Base-by-base conservation (phyloP, 345 rosid species). In the Aethionema arabicum region DNA sequence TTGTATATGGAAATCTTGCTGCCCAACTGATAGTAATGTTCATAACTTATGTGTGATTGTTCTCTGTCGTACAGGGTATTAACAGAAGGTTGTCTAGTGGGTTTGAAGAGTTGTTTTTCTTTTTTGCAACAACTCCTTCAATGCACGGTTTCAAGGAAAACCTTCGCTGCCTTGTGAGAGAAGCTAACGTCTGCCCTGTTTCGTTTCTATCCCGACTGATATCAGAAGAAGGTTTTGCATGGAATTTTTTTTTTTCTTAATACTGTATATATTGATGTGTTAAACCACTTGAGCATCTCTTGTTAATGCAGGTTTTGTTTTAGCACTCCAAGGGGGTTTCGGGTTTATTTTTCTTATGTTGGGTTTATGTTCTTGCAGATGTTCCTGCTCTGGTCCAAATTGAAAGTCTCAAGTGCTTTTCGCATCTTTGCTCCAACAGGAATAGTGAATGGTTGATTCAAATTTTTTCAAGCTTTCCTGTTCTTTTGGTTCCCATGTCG, bases 361-460 rank as follows among this genome's bases (percentile, higher is more conserved):
- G 31, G 46, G 37, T 41, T 38, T 58, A 39, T 63, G 43, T 45
- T 72, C 57, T 76, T 77, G 75, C 87, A 93, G 99, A 72, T 77
- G 72, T 78, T 74, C 73, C 86, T 13, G 43, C 55, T 58, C 50
- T 67, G 10, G 90, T 82, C 61, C 90, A 82, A 71, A 76, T 85
- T 30, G 92, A 90, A 78, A 79, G 87, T 74, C 96, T 93, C 53
- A 83, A 72, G 56, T 87, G 90, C 58, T 76, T 85, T 72, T 54
- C 76, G 13, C 78, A 77, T 70, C 91, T 93, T 45, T 90, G 96
- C 79, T 38, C 67, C 12, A 79, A 76, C 61, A 69, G 80, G 6
- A 77, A 82, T 63, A 85, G 66, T 60, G 69, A 80, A 65, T 64
- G 85, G 77, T 67, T 68, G 46, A 55, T 66, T 70, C 82, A 87